Conservation (phyloP, 2,329 filamentous ascomycete species). For the Diaporthe destruens region DNA sequence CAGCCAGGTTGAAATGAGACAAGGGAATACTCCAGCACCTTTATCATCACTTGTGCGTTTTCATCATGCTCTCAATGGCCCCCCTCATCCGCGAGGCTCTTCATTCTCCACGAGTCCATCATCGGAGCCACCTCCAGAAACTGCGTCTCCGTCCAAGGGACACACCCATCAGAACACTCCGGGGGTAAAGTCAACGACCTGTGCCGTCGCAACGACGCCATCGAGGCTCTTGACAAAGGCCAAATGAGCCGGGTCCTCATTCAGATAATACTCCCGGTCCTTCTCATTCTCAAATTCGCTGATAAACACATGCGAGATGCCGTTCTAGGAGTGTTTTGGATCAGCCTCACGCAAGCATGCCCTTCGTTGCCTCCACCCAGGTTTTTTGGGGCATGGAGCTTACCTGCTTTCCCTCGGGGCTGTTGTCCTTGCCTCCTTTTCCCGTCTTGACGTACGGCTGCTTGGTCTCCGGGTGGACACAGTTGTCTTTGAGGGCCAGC, state of each 20-base stretch:
- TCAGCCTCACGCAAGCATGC: neutral
- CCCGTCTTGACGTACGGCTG: constrained; percentile 71
- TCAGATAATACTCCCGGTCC: constrained; percentile 77
- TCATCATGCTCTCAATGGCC: neutral
- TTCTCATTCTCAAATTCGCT: constrained; percentile 72
- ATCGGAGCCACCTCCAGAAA: too few relatives aligned
- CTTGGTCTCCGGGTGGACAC: constrained; percentile 70
- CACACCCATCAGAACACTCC: constrained; percentile 53
- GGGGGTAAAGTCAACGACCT: constrained; percentile 71
- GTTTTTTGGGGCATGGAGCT: neutral
- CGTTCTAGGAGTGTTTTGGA: constrained; percentile 57
- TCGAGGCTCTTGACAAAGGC: constrained; percentile 67
- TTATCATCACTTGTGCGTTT: neutral
- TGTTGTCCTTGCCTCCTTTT: constrained; percentile 72
- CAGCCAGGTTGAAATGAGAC: too few relatives aligned
- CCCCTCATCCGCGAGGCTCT: neutral
- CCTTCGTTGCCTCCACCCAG: neutral
- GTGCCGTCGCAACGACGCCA: constrained; percentile 63
- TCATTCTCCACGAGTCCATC: neutral
- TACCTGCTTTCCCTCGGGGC: constrained; percentile 71
- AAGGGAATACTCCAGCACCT: too few relatives aligned
- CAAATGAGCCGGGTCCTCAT: constrained; percentile 73
- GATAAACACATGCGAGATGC: constrained; percentile 77
- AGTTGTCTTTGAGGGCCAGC: constrained; percentile 67
- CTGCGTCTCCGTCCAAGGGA: neutral